Evolutionary conservation across 495 filamentous ascomycete genomes (phyloP).

Genomic region (Patellaria atrata): DNA sequence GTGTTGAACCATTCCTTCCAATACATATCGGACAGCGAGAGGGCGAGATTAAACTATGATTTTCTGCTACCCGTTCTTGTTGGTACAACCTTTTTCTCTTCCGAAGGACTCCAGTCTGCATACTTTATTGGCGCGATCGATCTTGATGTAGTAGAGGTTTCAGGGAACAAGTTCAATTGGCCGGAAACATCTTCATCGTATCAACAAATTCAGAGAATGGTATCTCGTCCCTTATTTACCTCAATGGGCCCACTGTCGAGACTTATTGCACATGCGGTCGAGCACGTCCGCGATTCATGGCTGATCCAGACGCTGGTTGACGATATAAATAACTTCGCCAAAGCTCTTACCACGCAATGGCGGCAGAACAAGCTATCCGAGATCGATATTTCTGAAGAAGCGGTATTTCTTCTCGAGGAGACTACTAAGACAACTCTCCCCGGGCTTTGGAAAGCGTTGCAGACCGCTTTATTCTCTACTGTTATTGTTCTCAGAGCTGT

Average conservation of each 20-base stretch:
- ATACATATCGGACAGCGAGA: constrained; percentile 46
- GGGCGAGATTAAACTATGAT: constrained; percentile 52
- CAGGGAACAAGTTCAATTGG: constrained; percentile 60
- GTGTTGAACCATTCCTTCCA: constrained; percentile 70
- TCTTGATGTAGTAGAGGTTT: constrained; percentile 49
- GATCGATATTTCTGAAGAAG: constrained; percentile 66
- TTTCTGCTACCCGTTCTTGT: constrained; percentile 54
- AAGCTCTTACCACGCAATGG: constrained; percentile 67
- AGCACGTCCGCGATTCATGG: constrained; percentile 44
- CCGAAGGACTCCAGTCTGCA: constrained; percentile 67
- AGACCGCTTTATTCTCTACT: constrained; percentile 65
- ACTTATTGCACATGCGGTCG: constrained; percentile 58
- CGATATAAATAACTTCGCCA: constrained; percentile 54
- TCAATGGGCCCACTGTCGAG: constrained; percentile 67
- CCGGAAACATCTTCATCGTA: constrained; percentile 36
- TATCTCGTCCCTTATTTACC: constrained; percentile 53
- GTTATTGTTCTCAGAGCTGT: constrained; percentile 62
- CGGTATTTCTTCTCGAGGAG: constrained; percentile 51
- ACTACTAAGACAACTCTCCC: constrained; percentile 55
- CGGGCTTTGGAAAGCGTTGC: constrained; percentile 67
- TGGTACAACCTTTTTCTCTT: constrained; percentile 50
- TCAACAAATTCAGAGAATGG: constrained; percentile 28
- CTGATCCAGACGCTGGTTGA: constrained; percentile 55
- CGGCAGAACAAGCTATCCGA: constrained; percentile 69
- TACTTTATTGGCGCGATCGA: constrained; percentile 71